Conservation (phyloP, 441 rosid genomes). For the Eruca vesicaria region DNA sequence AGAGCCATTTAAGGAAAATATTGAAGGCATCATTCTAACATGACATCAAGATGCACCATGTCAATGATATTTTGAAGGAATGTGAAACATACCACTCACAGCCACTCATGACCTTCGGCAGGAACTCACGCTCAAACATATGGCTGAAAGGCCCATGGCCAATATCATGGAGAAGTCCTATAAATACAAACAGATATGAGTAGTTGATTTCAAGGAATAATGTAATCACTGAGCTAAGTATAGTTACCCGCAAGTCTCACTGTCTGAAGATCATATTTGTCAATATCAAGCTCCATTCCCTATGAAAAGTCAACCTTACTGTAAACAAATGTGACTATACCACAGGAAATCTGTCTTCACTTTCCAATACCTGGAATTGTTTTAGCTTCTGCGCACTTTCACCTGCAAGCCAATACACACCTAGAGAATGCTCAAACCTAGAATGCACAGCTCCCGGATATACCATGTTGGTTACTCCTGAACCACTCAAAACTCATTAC, state of each 20-base stretch:
- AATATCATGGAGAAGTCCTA: slow-evolving; percentile 86
- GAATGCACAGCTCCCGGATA: slow-evolving; percentile 93
- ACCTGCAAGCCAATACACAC: slow-evolving; percentile 84
- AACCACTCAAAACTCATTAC: slow-evolving; percentile 2
- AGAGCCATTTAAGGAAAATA: background rate
- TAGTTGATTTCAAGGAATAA: slow-evolving; percentile 3
- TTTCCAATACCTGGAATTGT: slow-evolving; percentile 50
- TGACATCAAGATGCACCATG: background rate
- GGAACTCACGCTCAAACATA: slow-evolving; percentile 82
- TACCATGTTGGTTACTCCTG: slow-evolving; percentile 73
- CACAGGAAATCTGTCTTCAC: background rate
- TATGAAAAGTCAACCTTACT: slow-evolving; percentile 24
- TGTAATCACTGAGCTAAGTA: background rate
- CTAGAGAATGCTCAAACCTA: slow-evolving; percentile 90
- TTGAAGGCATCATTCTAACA: background rate
- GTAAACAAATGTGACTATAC: slow-evolving; percentile 9
- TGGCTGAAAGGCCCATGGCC: slow-evolving; percentile 96
- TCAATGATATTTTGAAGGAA: background rate
- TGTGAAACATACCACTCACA: slow-evolving; percentile 49
- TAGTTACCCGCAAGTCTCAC: slow-evolving; percentile 80
- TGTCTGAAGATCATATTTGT: slow-evolving; percentile 67
- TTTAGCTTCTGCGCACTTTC: slow-evolving; percentile 61
- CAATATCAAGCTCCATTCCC: slow-evolving; percentile 82
- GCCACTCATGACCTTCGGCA: slow-evolving; percentile 53
- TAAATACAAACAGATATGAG: slow-evolving; percentile 19